Evolutionary conservation across 2,329 filamentous ascomycete genomes (phyloP), one percentile per base, ranked within the genome.

Genomic region (Blastomyces percursus): DNA sequence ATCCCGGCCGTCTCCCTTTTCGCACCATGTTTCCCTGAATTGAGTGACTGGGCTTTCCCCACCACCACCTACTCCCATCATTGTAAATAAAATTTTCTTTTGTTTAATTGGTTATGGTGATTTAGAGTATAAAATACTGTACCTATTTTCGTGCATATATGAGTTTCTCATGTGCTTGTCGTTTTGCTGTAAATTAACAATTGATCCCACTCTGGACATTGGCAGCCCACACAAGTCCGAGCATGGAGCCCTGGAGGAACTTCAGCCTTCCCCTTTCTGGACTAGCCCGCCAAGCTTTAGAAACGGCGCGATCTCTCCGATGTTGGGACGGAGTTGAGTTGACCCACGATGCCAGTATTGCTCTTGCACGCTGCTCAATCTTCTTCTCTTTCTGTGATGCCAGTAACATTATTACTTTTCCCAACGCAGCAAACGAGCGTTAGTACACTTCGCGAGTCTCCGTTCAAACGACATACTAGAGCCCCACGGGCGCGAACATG

Each of bases 401-500:
- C 11, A 57, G 35, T 12, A 27, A 14, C 19, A 16, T 57, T 57
- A 40, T 57, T 57, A 3, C 21, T 30, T 51, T 12, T 30, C 14
- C 35, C 9, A 57, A 14, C 7, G 11, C 35, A 57, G 21, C 27
- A 24, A 57, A 57, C 32, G 54, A 35, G 35, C 54, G 11, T 21
- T n/a, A 24, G 5, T 27, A 11, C 2, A 55, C n/a, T 27, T 16
- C 35, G 24, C 7, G 42, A 38, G 16, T 59, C 42, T 9, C 57
- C 42, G 19, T 4, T 50, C 5, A 48, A 32, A 35, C 21, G 6
- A 40, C 24, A 46, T 14, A n/a, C 40, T n/a, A 11, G 16, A 32
- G 4, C 27, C 21, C 46, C 12, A 3, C 21, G 12, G 6, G 1
- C 16, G n/a, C 24, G 35, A 52, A 61, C 2, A 89, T 90, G 86